phyloP scores from a whole-genome alignment of 139 green algal species.

The Auxenochlorella pyrenoidosa region DNA sequence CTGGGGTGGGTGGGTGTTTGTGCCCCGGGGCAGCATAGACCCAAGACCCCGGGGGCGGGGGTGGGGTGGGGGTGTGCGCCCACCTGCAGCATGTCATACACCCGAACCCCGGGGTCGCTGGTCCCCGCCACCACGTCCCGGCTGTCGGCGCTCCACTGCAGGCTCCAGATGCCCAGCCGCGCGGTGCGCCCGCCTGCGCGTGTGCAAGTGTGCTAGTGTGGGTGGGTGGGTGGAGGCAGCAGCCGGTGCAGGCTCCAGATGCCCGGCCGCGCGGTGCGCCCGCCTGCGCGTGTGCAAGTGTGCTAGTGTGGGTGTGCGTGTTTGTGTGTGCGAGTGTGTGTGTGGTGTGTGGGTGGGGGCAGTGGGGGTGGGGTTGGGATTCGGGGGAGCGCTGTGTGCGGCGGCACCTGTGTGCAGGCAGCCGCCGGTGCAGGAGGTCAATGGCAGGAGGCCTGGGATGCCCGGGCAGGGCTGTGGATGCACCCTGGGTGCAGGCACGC shows the following conservation, averaged over 20 bases:
- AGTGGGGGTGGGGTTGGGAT: too few species aligned
- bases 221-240: neutral
- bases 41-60: too few species aligned
- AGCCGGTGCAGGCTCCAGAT: conserved; percentile 64
- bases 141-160: conserved; percentile 59
- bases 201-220: too few species aligned
- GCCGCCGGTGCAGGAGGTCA: conserved; percentile 26
- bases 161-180: conserved; percentile 66
- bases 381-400: too few species aligned
- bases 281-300: neutral
- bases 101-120: conserved; percentile 70
- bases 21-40: too few species aligned
- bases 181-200: conserved; percentile 1
- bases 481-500: too few species aligned
- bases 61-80: too few species aligned
- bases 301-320: neutral
- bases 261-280: conserved; percentile 32
- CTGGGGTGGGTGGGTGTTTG: too few species aligned
- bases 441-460: too few species aligned
- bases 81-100: conserved; percentile 85
- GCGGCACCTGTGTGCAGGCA: neutral
- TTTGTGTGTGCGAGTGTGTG: too few species aligned
- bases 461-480: too few species aligned
- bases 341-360: neutral
- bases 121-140: conserved; percentile 81